Base-by-base conservation (phyloP, 2,329 filamentous ascomycete species). In the Curvularia hawaiiensis region DNA sequence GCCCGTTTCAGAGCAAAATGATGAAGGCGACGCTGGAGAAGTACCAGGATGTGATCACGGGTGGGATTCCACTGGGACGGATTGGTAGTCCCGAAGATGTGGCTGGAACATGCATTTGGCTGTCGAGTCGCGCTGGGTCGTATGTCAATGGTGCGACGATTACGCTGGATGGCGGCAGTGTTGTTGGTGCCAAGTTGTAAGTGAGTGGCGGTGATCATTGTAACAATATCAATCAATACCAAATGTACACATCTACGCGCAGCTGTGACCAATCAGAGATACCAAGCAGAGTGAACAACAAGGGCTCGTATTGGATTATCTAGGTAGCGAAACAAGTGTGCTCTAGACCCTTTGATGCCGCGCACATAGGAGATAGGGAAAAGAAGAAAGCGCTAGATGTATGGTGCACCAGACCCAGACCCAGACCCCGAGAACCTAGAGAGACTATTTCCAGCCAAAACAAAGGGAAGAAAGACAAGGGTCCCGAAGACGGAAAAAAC, bases 1-100 rank as follows among this genome's bases (percentile, higher is more conserved):
- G 89, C 3, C 88, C 89, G 3, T 90, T 89, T 59, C 81, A 87
- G 62, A 88, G 87, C 18, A 89, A 87, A 68, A 89, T 90, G 83
- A 91, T 90, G 89, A 88, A 87, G 39, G 83, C 85, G 1, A 90
- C 89, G 76, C 82, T 88, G 65, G 78, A 84, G 54, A 80, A 86
- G 31, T 83, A 82, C 56, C 79, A 82, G 47, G 83, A 85, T 4
- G 73, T 73, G 7, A 87, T 90, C 63, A 80, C 81, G 56, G 77
- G 75, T 0, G 82, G 86, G 3, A 86, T 89, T 58, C 90, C 90
- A 10, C 69, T 91, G 63, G 83, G 85, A 0, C 78, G 90, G 31
- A 89, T 91, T 65, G 90, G 90, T 0, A 83, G 78, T 18, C 84
- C 87, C 0, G 78, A 87, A 70, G 90, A 92, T 73, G 86, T 90